Evolutionary conservation across 352 stramenopile species (phyloP).

Genomic region (Pythium utonaiense): DNA sequence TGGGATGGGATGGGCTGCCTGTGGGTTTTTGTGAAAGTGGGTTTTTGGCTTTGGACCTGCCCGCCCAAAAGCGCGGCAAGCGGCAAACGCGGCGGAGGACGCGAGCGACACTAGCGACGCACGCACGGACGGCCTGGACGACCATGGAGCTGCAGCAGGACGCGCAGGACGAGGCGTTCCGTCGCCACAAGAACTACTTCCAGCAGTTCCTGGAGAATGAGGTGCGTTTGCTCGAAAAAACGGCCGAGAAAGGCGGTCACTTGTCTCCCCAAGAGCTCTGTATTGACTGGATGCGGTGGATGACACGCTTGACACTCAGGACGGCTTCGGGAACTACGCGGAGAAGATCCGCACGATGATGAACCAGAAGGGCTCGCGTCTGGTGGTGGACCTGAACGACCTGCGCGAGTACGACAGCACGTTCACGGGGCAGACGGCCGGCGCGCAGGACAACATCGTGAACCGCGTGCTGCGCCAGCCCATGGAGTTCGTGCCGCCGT

Average conservation of each 20-base stretch:
- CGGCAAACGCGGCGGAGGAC: neutral
- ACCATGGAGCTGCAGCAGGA: conserved; percentile 81
- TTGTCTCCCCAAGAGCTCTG: neutral
- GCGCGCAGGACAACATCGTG: conserved; percentile 71
- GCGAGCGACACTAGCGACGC: conserved; percentile 1
- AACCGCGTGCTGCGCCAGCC: conserved; percentile 72
- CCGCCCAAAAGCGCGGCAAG: conserved; percentile 17
- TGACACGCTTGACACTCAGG: conserved; percentile 34
- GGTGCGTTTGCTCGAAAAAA: conserved; percentile 28
- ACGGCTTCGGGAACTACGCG: conserved; percentile 68
- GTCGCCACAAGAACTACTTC: conserved; percentile 88
- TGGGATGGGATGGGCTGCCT: neutral
- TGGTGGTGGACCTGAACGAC: conserved; percentile 90
- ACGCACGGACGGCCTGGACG: neutral
- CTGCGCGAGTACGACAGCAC: conserved; percentile 87
- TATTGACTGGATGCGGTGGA: neutral
- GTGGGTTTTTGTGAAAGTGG: conserved; percentile 20
- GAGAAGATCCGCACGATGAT: conserved; percentile 84
- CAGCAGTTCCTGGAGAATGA: conserved; percentile 77
- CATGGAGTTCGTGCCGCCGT: conserved; percentile 79
- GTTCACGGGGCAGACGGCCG: conserved; percentile 60
- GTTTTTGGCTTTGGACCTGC: conserved; percentile 11
- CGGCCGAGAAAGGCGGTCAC: neutral
- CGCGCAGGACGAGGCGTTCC: conserved; percentile 80
- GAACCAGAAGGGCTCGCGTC: conserved; percentile 60